Evolutionary conservation across 2,329 filamentous ascomycete species (phyloP).

Genomic region (Emergomyces pasteurianus): DNA sequence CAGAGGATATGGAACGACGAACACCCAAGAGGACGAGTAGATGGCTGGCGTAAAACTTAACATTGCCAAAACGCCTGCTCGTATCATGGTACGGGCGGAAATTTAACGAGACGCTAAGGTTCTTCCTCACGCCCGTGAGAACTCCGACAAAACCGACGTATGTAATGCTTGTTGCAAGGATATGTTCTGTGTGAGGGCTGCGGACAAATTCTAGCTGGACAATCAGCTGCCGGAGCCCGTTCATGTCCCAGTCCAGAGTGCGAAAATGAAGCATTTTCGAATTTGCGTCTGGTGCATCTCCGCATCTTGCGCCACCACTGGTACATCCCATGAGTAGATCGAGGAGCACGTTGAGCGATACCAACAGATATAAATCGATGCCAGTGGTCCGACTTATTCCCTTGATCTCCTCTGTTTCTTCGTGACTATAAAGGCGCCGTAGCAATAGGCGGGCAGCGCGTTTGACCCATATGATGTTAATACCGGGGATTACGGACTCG

Average conservation of each 20-base stretch:
- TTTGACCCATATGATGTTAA: conserved; percentile 19
- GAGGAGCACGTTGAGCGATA: conserved; percentile 51
- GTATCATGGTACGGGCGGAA: conserved; percentile 28
- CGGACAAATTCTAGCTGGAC: conserved; percentile 42
- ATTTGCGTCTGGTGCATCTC: conserved; percentile 7
- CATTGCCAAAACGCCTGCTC: conserved; percentile 9
- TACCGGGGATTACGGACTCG: conserved; percentile 17
- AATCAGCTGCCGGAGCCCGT: conserved; percentile 37
- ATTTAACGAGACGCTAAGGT: conserved; percentile 40
- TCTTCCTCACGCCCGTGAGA: conserved; percentile 36
- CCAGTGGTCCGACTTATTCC: conserved; percentile 43
- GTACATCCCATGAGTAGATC: conserved; percentile 56
- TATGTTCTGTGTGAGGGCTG: conserved; percentile 18
- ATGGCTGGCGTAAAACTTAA: conserved; percentile 19
- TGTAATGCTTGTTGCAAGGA: conserved; percentile 36
- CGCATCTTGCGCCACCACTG: conserved; percentile 37
- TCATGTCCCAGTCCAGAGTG: conserved; percentile 45
- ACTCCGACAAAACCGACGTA: conserved; percentile 42
- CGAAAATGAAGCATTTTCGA: conserved; percentile 29
- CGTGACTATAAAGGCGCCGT: conserved; percentile 38
- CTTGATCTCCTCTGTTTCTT: conserved; percentile 50
- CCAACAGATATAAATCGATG: conserved; percentile 47
- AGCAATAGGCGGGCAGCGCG: conserved; percentile 37
- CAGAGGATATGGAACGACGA: conserved; percentile 42
- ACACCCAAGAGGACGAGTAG: conserved; percentile 43